Base-by-base conservation (phyloP, 441 rosid species). In the Sinapis alba region DNA sequence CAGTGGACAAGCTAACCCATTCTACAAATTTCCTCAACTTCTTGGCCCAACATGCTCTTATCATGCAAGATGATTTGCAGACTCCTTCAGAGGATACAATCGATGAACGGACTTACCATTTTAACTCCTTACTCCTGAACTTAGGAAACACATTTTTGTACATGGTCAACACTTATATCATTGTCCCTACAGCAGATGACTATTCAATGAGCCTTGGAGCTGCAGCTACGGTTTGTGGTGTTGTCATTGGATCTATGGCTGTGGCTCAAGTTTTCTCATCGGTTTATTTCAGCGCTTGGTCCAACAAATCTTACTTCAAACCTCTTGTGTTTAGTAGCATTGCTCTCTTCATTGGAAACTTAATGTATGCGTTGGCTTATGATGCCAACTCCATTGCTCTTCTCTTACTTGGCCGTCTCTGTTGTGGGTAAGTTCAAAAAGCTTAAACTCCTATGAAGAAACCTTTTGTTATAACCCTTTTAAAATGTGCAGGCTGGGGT, bases 191-290 rank as follows among this genome's bases (percentile, higher is more conserved):
- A 3, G 98, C 98, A 0, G 98, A 96, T 88, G 91, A 90, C 82
- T 96, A 96, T 78, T 89, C 99, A 0, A 77, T 81, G 84, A 87
- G 97, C 78, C 99, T 96, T 73, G 99, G 99, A 65, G 99, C 99
- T 65, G 92, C 99, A 65, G 96, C 99, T 69, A 96, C 99, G 27
- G 98, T 96, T 83, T 96, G 99, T 69, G 99, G 99, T 85, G 62
- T 92, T 67, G 96, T 96, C 23, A 94, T 96, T 68, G 99, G 99
- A 64, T 86, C 99, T 67, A 96, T 96, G 98, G 99, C 98, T 38
- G 90, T 92, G 64, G 99, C 99, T 15, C 98, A 96, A 83, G 85
- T 96, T 57, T 96, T 96, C 81, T 94, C 99, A 47, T 96, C 98
- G 3, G 94, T 94, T 62, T 96, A 96, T 82, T 92, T 94, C 77